phyloP scores from a whole-genome alignment of 805 yeast genomes.

The Cyberlindnera veronae region DNA sequence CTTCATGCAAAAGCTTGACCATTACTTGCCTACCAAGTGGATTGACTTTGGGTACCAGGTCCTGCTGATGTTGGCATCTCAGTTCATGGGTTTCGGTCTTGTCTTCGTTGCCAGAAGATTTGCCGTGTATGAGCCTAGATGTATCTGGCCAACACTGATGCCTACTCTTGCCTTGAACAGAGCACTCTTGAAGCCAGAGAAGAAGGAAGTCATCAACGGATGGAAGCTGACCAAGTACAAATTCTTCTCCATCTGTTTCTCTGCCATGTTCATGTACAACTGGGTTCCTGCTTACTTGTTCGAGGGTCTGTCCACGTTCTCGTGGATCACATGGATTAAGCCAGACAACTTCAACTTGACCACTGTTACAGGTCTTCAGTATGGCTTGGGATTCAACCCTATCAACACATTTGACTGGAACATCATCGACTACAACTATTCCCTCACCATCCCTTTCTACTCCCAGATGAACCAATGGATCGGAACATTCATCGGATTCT shows the following conservation, averaged over 20 bases:
- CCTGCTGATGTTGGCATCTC: conserved; percentile 48
- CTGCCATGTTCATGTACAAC: conserved; percentile 36
- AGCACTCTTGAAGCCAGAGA: conserved; percentile 39
- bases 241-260: conserved; percentile 32
- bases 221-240: conserved; percentile 33
- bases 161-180: conserved; percentile 51
- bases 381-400: conserved; percentile 53
- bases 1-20: conserved; percentile 27
- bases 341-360: conserved; percentile 49
- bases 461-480: conserved; percentile 29
- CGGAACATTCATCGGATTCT: conserved; percentile 34
- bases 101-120: conserved; percentile 60
- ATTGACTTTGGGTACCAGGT: conserved; percentile 50
- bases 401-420: conserved; percentile 54
- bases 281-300: conserved; percentile 46
- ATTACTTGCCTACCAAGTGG: conserved; percentile 28
- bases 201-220: conserved; percentile 32
- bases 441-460: conserved; percentile 44
- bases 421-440: conserved; percentile 36
- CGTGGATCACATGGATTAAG: conserved; percentile 58
- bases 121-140: conserved; percentile 45
- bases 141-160: conserved; percentile 50
- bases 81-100: conserved; percentile 63
- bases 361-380: conserved; percentile 42
- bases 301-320: conserved; percentile 39